Percentiles rank a stretch among this genome's conserved stretches.
These are phyloP conservation scores for Beauveria caledonica DNA, from an alignment of 2,329 filamentous ascomycete species.

Conservation along the genomic window DNA sequence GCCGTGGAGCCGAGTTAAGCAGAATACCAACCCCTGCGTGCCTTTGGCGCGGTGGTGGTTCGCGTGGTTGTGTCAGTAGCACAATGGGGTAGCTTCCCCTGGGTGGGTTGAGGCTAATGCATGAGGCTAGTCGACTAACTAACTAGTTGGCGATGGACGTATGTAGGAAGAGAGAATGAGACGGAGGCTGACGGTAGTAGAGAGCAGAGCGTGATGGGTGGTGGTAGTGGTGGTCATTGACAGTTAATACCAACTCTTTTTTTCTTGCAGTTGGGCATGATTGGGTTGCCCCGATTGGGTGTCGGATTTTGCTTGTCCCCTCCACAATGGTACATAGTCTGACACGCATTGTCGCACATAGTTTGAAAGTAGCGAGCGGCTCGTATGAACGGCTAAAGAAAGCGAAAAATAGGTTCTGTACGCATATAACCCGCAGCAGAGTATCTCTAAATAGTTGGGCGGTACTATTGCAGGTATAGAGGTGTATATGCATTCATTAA, in stretches of 20 bases:
- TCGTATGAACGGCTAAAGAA: background rate
- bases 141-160: conserved; percentile 1
- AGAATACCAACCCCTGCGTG: background rate
- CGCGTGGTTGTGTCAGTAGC: background rate
- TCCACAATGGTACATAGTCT: background rate
- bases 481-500: background rate
- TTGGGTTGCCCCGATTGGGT: background rate
- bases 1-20: conserved; percentile 2
- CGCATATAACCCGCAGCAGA: background rate
- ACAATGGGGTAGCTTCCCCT: background rate
- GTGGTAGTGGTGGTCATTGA: background rate
- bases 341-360: conserved; percentile 5
- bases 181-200: background rate
- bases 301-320: background rate
- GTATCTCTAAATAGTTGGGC: background rate
- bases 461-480: background rate
- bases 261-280: too few species aligned
- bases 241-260: too few species aligned
- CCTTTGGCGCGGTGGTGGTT: background rate
- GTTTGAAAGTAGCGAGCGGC: background rate
- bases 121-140: background rate
- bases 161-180: background rate
- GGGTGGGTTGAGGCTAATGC: conserved; percentile 1
- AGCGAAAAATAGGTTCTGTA: background rate
- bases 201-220: background rate